Evolutionary conservation across 192 early-diverging fungal genomes (phyloP).

Genomic region (Coemansia sp.): DNA sequence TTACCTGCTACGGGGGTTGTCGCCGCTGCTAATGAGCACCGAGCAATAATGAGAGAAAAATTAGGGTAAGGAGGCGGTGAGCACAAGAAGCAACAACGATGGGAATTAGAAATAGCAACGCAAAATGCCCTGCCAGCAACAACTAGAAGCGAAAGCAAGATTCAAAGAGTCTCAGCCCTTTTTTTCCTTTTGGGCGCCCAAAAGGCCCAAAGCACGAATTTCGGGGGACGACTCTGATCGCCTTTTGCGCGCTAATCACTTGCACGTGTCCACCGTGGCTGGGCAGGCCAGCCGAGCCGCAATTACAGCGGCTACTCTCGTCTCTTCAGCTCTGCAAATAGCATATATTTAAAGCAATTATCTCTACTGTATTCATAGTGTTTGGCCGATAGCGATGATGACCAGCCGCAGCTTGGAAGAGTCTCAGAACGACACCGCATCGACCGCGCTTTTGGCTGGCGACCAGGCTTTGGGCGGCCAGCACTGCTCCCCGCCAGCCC

Average conservation of each 20-base stretch:
- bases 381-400: neutral
- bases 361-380: no score
- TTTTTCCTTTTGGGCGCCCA: no score
- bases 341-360: no score
- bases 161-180: no score
- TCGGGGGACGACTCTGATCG: no score
- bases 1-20: constrained; percentile 6
- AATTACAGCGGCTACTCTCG: no score
- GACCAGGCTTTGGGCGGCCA: neutral
- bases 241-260: no score
- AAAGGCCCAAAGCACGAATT: no score
- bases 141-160: no score
- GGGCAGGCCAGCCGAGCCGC: no score
- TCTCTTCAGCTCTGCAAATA: neutral
- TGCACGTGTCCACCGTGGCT: no score
- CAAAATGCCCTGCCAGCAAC: neutral
- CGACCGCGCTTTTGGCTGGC: constrained; percentile 14
- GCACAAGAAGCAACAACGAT: neutral
- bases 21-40: neutral
- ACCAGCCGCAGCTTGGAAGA: neutral
- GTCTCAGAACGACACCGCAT: constrained; percentile 2
- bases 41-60: neutral
- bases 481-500: neutral
- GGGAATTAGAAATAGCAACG: neutral
- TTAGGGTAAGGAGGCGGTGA: neutral